phyloP scores from a whole-genome alignment of 2,329 filamentous ascomycete species.

The Hypomyces perniciosus region DNA sequence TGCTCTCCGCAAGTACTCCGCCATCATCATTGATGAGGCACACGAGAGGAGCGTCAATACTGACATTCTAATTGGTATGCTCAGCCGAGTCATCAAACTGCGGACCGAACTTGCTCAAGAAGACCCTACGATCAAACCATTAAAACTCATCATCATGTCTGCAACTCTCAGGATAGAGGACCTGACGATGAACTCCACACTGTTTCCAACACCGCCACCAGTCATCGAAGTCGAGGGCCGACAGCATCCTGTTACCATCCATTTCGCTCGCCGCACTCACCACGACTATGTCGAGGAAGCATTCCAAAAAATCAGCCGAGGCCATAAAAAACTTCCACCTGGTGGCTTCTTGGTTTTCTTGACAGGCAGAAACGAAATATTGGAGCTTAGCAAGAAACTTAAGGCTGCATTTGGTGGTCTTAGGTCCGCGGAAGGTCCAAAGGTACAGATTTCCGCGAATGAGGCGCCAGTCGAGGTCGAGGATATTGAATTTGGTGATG shows the following conservation, averaged over 20 bases:
- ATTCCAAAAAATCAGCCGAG: conserved; percentile 78
- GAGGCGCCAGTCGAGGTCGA: conserved; percentile 79
- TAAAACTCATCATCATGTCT: conserved; percentile 98
- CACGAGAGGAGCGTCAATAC: conserved; percentile 97
- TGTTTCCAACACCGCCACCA: conserved; percentile 75
- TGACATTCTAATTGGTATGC: conserved; percentile 95
- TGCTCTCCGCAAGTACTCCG: conserved; percentile 81
- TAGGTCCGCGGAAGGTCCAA: conserved; percentile 52
- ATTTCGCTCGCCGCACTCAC: conserved; percentile 78
- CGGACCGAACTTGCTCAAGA: conserved; percentile 69
- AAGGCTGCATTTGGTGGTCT: conserved; percentile 60
- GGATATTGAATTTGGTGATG: conserved; percentile 74
- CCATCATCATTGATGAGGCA: conserved; percentile 91
- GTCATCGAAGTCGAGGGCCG: conserved; percentile 86
- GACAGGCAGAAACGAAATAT: conserved; percentile 89
- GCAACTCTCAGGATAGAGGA: conserved; percentile 88
- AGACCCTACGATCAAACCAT: conserved; percentile 62
- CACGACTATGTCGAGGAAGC: conserved; percentile 88
- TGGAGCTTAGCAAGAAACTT: conserved; percentile 71
- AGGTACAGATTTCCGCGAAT: conserved; percentile 67
- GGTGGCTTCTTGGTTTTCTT: conserved; percentile 92
- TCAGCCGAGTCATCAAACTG: conserved; percentile 85
- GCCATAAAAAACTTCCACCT: conserved; percentile 82
- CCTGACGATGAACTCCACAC: conserved; percentile 72
- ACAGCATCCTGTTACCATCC: conserved; percentile 82